Evolutionary conservation across 148 eudicot species (phyloP).

Genomic region (Gaultheria prostrata): DNA sequence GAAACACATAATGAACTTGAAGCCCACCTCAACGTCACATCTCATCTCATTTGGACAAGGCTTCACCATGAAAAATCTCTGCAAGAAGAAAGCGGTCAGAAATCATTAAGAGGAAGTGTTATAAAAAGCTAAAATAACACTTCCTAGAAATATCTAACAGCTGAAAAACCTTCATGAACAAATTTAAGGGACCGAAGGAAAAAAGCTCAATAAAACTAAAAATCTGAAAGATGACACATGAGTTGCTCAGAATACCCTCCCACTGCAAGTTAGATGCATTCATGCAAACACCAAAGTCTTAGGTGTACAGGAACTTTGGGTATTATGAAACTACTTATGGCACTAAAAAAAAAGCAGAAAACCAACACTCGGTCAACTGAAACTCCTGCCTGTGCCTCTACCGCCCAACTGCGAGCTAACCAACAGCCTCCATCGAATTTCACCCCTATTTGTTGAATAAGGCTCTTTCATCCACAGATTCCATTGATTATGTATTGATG

Average conservation of each 20-base stretch:
- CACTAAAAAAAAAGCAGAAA: no score
- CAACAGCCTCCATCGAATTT: no score
- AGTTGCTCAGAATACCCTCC: not conserved
- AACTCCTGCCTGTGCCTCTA: no score
- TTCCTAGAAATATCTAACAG: not conserved
- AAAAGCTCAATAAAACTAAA: not conserved
- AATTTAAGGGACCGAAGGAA: not conserved
- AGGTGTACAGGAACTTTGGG: not conserved
- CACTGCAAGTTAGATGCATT: not conserved
- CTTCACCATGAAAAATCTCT: conserved; percentile 96
- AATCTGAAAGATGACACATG: not conserved
- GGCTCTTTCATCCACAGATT: no score
- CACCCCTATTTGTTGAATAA: no score
- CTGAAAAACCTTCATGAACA: not conserved
- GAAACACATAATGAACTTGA: not conserved
- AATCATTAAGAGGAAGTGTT: conserved; percentile 1
- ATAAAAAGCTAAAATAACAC: not conserved
- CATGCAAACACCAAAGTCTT: not conserved
- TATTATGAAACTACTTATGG: not conserved
- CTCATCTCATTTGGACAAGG: conserved; percentile 97
- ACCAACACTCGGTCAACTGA: no score
- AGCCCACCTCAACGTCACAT: conserved; percentile 91
- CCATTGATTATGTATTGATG: no score
- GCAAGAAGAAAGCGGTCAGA: conserved; percentile 37
- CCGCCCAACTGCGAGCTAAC: no score